Conservation (phyloP, 73 alveolate species). For the Loxodes magnus region DNA sequence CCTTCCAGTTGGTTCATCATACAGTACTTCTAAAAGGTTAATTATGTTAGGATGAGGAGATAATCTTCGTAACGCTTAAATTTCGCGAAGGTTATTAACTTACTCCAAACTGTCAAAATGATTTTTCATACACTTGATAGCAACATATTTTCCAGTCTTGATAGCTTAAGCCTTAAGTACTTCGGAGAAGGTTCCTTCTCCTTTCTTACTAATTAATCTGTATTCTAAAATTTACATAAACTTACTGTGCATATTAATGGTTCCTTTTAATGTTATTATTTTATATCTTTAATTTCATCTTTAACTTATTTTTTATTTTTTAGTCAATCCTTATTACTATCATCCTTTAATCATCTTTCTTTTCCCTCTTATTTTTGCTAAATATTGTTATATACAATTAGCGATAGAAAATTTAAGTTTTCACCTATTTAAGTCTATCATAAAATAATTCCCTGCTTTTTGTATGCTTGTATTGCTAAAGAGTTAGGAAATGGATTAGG, state of each 20-base stretch:
- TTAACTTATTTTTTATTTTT: no score
- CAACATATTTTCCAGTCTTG: constrained; percentile 71
- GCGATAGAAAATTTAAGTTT: no score
- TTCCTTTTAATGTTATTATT: no score
- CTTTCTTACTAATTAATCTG: constrained; percentile 37
- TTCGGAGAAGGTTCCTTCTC: constrained; percentile 82
- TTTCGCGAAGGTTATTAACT: constrained; percentile 73
- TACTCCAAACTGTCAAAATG: constrained; percentile 43
- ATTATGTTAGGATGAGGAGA: constrained; percentile 77
- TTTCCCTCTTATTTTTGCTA: no score
- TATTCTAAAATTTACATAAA: constrained; percentile 22
- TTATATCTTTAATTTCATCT: no score
- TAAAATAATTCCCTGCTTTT: no score
- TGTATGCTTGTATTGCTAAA: no score
- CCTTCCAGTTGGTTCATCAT: constrained; percentile 99
- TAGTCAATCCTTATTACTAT: no score
- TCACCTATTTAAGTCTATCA: no score
- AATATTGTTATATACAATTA: no score
- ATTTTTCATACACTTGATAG: constrained; percentile 76
- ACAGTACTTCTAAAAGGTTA: constrained; percentile 63
- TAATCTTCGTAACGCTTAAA: constrained; percentile 72
- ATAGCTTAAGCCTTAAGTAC: constrained; percentile 61
- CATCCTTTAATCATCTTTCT: no score
- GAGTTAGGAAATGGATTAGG: no score
- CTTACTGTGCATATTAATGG: constrained; percentile 47